Base-by-base conservation (phyloP, 352 stramenopile species). In the Phytopythium aichiense region DNA sequence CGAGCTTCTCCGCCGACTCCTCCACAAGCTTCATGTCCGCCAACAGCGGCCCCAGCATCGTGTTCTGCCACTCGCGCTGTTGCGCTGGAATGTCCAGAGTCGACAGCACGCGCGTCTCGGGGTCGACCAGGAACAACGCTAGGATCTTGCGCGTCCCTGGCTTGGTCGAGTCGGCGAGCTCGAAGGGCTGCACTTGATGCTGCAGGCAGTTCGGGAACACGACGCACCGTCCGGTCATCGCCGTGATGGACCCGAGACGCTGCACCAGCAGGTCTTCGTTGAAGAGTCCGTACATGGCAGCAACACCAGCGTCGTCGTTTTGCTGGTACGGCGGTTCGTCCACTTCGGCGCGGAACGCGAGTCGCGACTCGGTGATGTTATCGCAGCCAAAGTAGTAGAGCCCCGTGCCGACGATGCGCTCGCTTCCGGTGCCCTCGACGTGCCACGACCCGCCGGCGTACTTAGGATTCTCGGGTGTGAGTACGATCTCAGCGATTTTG, bases 381-480 rank as follows among this genome's bases (percentile, higher is more conserved):
- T 84, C 67, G 22, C 51, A 71, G 20, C 50, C 72, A 67, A 84
- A 82, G 65, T 88, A 85, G 54, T 80, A 79, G 31, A 84, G 68
- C 4, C 69, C 73, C 22, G 72, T 82, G 4, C 71, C 72, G n/a
- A 79, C 53, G 50, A 88, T 85, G 15, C 65, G 58, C 51, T 88
- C 76, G 30, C 56, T 30, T 13, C 55, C 40, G 18, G 67, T 82
- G n/a, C 73, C 77, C 63, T 87, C 77, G 22, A 84, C 67, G 38
- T 87, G 75, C 76, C 76, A 87, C 16, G 60, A 57, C 6, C 77
- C 77, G 4, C 77, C 73, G 4, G 31, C 46, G 65, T 85, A 84
- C 20, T 42, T 51, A 9, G 75, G 65, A 2, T 77, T 73, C 7
- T 76, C 67, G 0, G 73, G 71, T 1, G 76, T 82, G 12, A 88